Base-by-base conservation (phyloP, 805 yeast species). In the Saturnispora saitoi region DNA sequence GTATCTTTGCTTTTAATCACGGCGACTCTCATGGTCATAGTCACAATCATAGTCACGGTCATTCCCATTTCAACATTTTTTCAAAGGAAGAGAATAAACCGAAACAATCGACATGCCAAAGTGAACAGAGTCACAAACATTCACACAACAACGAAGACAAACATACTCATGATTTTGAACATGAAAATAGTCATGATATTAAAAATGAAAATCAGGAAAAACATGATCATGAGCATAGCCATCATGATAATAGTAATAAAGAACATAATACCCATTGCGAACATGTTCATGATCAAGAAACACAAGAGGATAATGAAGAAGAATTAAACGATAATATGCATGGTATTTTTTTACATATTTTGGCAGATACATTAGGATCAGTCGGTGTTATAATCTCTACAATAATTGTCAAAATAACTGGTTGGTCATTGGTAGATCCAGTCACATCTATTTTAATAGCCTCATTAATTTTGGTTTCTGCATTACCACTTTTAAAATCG, bases 331-430 rank as follows among this genome's bases (percentile, higher is more conserved):
- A 77, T 55, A 91, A 91, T 63, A 86, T 91, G 95, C 81, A 83
- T 50, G 99, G 99, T 12, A 87, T 93, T 4, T 93, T 93, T 59
- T 69, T 93, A 41, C 99, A 93, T 58, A 86, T 93, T 29, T 62
- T 93, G 41, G 99, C 99, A 0, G 99, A 93, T 59, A 90, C 98
- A 0, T 69, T 93, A 37, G 99, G 99, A 0, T 91, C 98, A 0
- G 95, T 90, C 0, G 98, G 98, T 6, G 99, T 95, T 15, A 90
- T 93, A n/a, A 65, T 88, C 1, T 89, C 97, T 0, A 91, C 99
- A 0, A 48, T 88, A 4, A 67, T 93, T 36, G 85, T 91, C 8
- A 78, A 81, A 50, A 58, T 80, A 31, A 67, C 75, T 9, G 78
- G 79, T 15, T 77, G 86, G 79, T 76, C 80, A 48, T 83, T 95